Percentiles rank a stretch among this genome's conserved stretches.
Conservation (phyloP, 108 stramenopile genomes). For the Pseudonitzschia multiseries region DNA sequence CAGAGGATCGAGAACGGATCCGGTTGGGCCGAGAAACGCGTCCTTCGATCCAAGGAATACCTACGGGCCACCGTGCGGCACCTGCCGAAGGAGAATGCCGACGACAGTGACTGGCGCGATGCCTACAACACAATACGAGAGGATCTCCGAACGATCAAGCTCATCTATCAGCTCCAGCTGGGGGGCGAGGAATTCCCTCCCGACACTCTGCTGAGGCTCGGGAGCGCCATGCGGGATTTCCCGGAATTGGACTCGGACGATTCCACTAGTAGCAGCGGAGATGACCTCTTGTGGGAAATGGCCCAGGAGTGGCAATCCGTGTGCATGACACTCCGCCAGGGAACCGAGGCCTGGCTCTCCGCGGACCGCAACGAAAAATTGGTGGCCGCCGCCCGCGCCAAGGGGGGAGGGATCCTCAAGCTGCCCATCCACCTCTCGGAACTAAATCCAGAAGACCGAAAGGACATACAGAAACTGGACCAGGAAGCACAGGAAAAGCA, state of each 20-base stretch:
- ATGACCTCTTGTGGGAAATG: slow-evolving; percentile 45
- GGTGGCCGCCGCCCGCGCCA: slow-evolving; percentile 44
- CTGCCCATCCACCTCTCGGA: slow-evolving; percentile 63
- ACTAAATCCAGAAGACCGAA: slow-evolving; percentile 41
- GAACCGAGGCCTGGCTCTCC: slow-evolving; percentile 39
- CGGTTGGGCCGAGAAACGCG: slow-evolving; percentile 32
- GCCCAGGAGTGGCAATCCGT: slow-evolving; percentile 74
- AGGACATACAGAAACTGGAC: slow-evolving; percentile 50
- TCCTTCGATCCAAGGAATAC: slow-evolving; percentile 41
- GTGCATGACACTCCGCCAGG: slow-evolving; percentile 59
- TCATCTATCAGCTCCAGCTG: slow-evolving; percentile 52
- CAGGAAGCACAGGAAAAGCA: slow-evolving; percentile 46
- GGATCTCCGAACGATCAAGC: slow-evolving; percentile 47
- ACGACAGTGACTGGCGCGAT: slow-evolving; percentile 12
- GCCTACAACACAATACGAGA: slow-evolving; percentile 25
- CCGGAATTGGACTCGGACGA: slow-evolving; percentile 4
- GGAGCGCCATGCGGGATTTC: slow-evolving; percentile 19
- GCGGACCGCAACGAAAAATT: slow-evolving; percentile 62
- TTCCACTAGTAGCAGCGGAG: neutral
- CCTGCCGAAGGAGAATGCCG: neutral
- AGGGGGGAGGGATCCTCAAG: slow-evolving; percentile 62
- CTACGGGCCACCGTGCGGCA: slow-evolving; percentile 37
- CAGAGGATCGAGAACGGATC: slow-evolving; percentile 45
- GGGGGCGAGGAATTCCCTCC: slow-evolving; percentile 30
- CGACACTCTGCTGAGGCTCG: slow-evolving; percentile 16